Evolutionary conservation across 176 grass and related monocot genomes (phyloP).

Genomic region (Rhipidocladum racemiflorum): DNA sequence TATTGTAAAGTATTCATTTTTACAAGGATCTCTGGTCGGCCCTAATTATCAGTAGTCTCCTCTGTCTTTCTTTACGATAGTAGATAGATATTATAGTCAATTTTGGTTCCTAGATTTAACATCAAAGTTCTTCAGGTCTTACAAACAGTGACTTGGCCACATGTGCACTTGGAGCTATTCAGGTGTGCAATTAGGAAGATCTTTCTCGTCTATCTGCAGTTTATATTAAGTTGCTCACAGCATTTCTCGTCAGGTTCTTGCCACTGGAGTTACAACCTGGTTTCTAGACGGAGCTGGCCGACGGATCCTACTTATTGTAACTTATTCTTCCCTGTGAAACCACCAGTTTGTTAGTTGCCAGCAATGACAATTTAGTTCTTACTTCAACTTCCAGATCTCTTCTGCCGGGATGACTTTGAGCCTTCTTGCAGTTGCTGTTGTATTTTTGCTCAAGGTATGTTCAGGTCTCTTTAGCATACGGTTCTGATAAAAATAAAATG

Average conservation of each 20-base stretch:
- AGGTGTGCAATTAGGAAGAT: conserved; percentile 41
- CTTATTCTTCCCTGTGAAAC: background rate
- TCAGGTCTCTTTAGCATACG: background rate
- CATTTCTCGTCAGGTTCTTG: conserved; percentile 58
- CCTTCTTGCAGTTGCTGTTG: conserved; percentile 74
- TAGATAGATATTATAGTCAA: background rate
- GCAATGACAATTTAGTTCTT: conserved; percentile 16
- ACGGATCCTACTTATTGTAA: conserved; percentile 90
- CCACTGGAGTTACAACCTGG: conserved; percentile 85
- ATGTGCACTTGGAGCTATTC: conserved; percentile 91
- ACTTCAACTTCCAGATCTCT: conserved; percentile 62
- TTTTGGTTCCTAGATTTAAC: conserved; percentile 1
- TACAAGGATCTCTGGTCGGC: background rate
- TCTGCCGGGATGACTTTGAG: conserved; percentile 70
- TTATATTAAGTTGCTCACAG: conserved; percentile 16
- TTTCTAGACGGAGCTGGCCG: conserved; percentile 92
- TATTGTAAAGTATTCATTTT: background rate
- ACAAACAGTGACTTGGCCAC: conserved; percentile 88
- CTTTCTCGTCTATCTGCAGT: background rate
- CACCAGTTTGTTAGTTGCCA: conserved; percentile 3
- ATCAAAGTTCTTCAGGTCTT: conserved; percentile 61
- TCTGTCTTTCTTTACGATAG: background rate
- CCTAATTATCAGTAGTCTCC: background rate
- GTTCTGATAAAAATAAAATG: background rate
- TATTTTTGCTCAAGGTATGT: conserved; percentile 81